A percentile compares a stretch with the other conserved stretches of the same genome.
These are phyloP conservation scores for Pezizomycotina sp. DNA, from an alignment of 2,329 filamentous ascomycete species.

Conservation along the genomic window DNA sequence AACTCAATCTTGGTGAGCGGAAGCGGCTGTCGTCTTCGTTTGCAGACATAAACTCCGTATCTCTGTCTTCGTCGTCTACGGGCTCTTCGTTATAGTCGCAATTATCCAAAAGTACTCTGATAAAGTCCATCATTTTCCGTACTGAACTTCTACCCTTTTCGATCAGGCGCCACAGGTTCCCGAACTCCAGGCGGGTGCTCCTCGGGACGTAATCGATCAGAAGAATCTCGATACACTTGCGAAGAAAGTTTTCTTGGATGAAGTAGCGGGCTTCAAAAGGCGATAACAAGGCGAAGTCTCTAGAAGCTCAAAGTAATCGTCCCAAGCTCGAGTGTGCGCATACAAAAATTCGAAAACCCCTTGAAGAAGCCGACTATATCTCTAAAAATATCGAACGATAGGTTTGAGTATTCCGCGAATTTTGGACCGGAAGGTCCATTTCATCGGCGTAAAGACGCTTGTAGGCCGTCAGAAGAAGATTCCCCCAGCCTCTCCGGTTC, in stretches of 20 bases:
- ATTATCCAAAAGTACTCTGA: constrained; percentile 12
- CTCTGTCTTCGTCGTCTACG: constrained; percentile 15
- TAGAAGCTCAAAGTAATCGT: constrained; percentile 58
- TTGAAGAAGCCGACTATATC: too few species aligned
- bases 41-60: too few species aligned
- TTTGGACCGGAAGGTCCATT: too few species aligned
- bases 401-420: too few species aligned
- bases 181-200: constrained; percentile 35
- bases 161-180: constrained; percentile 29
- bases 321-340: constrained; percentile 48
- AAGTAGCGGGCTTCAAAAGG: constrained; percentile 41
- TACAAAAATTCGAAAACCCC: constrained; percentile 33
- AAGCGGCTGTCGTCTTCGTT: constrained; percentile 7
- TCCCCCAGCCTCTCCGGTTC: too few species aligned
- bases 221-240: constrained; percentile 43
- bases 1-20: constrained; percentile 8
- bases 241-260: constrained; percentile 45
- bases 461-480: too few species aligned
- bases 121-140: constrained; percentile 29
- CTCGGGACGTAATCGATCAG: constrained; percentile 38
- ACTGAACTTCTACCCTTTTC: too few species aligned
- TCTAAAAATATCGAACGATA: too few species aligned
- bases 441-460: too few species aligned
- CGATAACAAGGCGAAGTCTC: constrained; percentile 47
- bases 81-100: constrained; percentile 10